These are phyloP conservation scores for Trichophyton simii DNA, from an alignment of 2,329 filamentous ascomycete species.

Conservation along the genomic window DNA sequence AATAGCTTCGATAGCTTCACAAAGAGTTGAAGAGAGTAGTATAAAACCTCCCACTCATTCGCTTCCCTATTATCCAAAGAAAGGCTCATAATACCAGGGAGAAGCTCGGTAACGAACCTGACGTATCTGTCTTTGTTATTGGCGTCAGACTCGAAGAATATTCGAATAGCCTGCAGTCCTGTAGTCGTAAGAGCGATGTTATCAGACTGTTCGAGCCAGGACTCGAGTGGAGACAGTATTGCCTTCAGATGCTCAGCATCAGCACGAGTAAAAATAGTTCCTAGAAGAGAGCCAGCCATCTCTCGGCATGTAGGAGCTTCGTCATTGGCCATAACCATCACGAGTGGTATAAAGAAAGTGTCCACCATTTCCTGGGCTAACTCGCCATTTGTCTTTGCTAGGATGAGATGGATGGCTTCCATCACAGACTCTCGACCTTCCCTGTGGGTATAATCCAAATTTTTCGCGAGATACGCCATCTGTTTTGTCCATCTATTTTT, in stretches of 20 bases:
- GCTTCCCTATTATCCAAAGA: conserved; percentile 40
- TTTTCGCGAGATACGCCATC: conserved; percentile 74
- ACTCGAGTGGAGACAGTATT: conserved; percentile 57
- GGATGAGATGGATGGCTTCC: conserved; percentile 76
- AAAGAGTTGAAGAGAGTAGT: conserved; percentile 58
- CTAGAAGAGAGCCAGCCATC: conserved; percentile 66
- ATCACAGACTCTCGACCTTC: conserved; percentile 85
- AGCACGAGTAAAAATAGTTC: conserved; percentile 65
- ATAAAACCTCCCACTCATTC: conserved; percentile 55
- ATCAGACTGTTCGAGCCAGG: conserved; percentile 64
- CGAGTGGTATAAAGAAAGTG: conserved; percentile 72
- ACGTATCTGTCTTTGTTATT: conserved; percentile 57
- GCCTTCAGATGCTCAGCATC: conserved; percentile 58
- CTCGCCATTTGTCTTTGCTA: conserved; percentile 71
- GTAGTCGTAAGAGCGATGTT: conserved; percentile 59
- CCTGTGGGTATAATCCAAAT: conserved; percentile 78
- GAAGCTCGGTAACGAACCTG: conserved; percentile 43
- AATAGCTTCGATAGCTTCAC: conserved; percentile 55
- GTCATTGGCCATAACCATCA: conserved; percentile 79
- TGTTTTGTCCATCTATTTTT: conserved; percentile 83
- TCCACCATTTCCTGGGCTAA: conserved; percentile 70
- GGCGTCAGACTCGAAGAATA: conserved; percentile 64
- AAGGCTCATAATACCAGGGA: conserved; percentile 42
- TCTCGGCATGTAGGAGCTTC: conserved; percentile 74
- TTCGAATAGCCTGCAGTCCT: conserved; percentile 65